Evolutionary conservation across 208 protist species (phyloP), one percentile per base, ranked within the genome.

Genomic region (Blechomonas ayalai): DNA sequence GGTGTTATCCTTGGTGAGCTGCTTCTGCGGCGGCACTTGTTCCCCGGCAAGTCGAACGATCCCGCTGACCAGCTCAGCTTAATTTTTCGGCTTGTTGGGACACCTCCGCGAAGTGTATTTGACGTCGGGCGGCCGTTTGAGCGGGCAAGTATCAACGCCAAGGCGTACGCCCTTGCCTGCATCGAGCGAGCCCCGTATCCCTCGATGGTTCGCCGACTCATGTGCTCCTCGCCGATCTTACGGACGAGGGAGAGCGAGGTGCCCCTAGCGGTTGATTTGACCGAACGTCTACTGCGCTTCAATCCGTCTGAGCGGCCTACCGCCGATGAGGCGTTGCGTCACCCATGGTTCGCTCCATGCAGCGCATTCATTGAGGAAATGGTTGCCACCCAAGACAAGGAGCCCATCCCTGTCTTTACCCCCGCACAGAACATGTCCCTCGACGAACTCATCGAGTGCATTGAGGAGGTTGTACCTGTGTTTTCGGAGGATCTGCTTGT

Each of bases 41-140:
- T 97, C 31, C 91, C 90, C 6, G 93, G 93, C 12, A 92, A 91
- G 42, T 63, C 67, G 10, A 95, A 98, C 51, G 82, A 96, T 60
- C 85, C 72, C 1, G 95, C 95, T n/a, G 89, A 97, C 43, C 90
- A 97, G 59, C 72, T 98, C 9, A 81, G 80, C 39, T 79, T 90
- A 37, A 97, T 98, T 22, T 94, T 96, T 28, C 63, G 75, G 43
- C 73, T 92, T 23, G 81, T 98, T 9, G 95, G 96, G 31, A 98
- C 95, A 5, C 97, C 97, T 10, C 86, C 62, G 25, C 59, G 81
- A 9, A 73, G 88, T 5, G 52, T 87, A 28, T 94, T 94, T 43
- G 63, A 87, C 15, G 48, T 46, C 13, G 72, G 73, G 24, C 52
- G 68, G 31, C 66, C 79, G 28, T 89, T 99, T 36, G 94, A 89